Evolutionary conservation across 225 moss, liverwort and hornwort species (phyloP).

Genomic region (Marchantia paleacea): DNA sequence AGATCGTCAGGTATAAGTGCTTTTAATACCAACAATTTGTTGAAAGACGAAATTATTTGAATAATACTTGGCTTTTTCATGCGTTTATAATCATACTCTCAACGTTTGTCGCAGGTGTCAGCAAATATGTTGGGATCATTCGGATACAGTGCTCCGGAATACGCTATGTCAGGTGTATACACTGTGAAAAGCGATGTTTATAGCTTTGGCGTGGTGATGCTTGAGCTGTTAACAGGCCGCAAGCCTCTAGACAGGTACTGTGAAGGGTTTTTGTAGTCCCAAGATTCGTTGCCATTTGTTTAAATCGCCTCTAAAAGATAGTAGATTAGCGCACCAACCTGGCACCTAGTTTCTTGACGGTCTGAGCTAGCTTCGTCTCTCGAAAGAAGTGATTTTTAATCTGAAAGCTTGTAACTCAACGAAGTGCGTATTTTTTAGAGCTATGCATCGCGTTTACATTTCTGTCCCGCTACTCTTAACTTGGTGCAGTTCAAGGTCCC

Average conservation of each 20-base stretch:
- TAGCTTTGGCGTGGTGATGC: constrained; percentile 84
- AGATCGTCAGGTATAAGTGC: constrained; percentile 57
- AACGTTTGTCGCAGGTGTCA: constrained; percentile 53
- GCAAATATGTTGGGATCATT: constrained; percentile 73
- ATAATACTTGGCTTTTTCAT: background rate
- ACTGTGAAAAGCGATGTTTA: constrained; percentile 76
- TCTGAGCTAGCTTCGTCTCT: background rate
- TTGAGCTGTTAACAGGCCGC: constrained; percentile 77
- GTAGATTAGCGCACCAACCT: background rate
- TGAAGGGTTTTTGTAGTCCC: no score
- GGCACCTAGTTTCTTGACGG: background rate
- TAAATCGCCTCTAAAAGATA: background rate
- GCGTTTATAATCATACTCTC: background rate
- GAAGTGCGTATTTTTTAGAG: no score
- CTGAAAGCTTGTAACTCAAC: no score
- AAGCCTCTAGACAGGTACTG: constrained; percentile 69
- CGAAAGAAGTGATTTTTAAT: no score
- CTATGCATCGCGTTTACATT: background rate
- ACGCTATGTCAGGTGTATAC: constrained; percentile 68
- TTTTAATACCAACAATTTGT: background rate
- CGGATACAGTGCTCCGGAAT: constrained; percentile 80
- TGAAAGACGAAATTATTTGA: background rate
- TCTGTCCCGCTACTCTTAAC: background rate
- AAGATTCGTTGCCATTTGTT: background rate
- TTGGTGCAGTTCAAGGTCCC: constrained; percentile 50